phyloP scores from a whole-genome alignment of 768 basidiomycete genomes.

The Lactifluus subvellereus region DNA sequence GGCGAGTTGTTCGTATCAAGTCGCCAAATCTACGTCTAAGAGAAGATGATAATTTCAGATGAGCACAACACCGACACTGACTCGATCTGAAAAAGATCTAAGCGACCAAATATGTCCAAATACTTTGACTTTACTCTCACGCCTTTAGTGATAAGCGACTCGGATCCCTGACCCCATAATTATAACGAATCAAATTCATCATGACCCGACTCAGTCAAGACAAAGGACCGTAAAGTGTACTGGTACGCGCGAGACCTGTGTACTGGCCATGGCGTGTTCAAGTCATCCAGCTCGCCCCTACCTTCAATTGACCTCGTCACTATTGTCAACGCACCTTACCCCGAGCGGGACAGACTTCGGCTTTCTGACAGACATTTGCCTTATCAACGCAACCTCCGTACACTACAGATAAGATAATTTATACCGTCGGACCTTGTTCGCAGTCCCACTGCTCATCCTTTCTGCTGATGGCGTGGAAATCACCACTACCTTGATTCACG shows the following conservation, averaged over 20 bases:
- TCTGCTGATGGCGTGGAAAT: conserved; percentile 59
- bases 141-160: too few relatives aligned
- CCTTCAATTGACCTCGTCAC: too few relatives aligned
- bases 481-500: conserved; percentile 59
- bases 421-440: conserved; percentile 69
- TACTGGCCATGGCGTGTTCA: too few relatives aligned
- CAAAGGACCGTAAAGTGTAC: too few relatives aligned
- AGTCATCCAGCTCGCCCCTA: too few relatives aligned
- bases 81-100: conserved; percentile 4
- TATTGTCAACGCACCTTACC: too few relatives aligned
- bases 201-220: too few relatives aligned
- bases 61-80: background rate
- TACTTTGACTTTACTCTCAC: background rate
- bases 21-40: background rate
- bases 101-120: conserved; percentile 3
- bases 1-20: background rate
- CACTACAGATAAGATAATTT: conserved; percentile 55
- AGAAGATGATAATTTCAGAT: background rate
- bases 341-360: too few relatives aligned
- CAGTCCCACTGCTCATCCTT: conserved; percentile 58
- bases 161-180: too few relatives aligned
- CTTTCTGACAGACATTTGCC: too few relatives aligned
- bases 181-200: too few relatives aligned
- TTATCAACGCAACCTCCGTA: background rate
- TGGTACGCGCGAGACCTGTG: too few relatives aligned